Conservation (phyloP, 140 eudicot genomes). For the Flaveria floridana region DNA sequence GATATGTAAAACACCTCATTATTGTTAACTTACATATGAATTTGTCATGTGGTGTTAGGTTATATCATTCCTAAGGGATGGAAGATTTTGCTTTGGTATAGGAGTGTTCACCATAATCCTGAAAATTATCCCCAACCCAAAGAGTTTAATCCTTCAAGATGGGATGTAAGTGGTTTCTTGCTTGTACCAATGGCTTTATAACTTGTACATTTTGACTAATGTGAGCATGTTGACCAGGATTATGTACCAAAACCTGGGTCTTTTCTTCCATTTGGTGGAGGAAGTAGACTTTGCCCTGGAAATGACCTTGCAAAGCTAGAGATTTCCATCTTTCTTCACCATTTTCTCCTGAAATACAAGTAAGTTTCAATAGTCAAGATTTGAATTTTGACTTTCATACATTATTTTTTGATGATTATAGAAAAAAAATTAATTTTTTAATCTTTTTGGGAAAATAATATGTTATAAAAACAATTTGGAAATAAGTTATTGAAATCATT, state of each 20-base stretch:
- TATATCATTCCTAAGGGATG: slow-evolving; percentile 79
- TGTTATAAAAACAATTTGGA: too few relatives aligned
- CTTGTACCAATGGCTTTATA: slow-evolving; percentile 12
- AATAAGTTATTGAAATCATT: too few relatives aligned
- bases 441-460: too few relatives aligned
- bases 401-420: too few relatives aligned
- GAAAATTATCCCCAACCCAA: slow-evolving; percentile 53
- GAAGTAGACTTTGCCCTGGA: slow-evolving; percentile 88
- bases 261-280: slow-evolving; percentile 85
- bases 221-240: slow-evolving; percentile 38
- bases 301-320: slow-evolving; percentile 92
- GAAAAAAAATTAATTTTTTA: too few relatives aligned
- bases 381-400: too few relatives aligned
- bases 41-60: slow-evolving; percentile 38
- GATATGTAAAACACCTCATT: neutral
- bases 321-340: slow-evolving; percentile 71
- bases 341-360: slow-evolving; percentile 72
- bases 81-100: slow-evolving; percentile 72
- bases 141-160: slow-evolving; percentile 74
- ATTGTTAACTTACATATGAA: neutral
- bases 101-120: slow-evolving; percentile 59
- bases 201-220: neutral
- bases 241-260: slow-evolving; percentile 65
- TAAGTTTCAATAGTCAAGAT: slow-evolving; percentile 26
- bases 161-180: slow-evolving; percentile 65